Evolutionary conservation across 139 green algal species (phyloP).

Genomic region (Eudorina sp.): DNA sequence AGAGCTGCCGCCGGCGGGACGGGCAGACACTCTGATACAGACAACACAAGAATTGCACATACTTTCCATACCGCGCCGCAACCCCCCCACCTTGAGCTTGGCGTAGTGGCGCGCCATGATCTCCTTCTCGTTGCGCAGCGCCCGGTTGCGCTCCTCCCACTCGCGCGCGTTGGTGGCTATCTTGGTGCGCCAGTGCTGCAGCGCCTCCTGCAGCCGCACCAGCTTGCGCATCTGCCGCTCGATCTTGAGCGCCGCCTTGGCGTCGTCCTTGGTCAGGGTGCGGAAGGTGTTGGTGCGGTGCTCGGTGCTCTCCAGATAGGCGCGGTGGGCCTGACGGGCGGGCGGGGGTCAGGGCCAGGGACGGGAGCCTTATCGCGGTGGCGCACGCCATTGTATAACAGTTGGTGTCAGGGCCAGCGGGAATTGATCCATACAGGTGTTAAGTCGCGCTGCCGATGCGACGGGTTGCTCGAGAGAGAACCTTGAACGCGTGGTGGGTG

Average conservation of each 20-base stretch:
- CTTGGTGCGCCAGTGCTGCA: slow-evolving; percentile 89
- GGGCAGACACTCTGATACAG: too few relatives aligned
- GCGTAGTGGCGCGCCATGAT: slow-evolving; percentile 87
- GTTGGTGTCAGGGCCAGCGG: too few relatives aligned
- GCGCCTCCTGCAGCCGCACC: slow-evolving; percentile 78
- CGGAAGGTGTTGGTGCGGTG: slow-evolving; percentile 82
- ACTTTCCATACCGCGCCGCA: not conserved
- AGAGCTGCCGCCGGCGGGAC: too few relatives aligned
- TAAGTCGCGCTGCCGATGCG: too few relatives aligned
- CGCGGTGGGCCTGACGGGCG: slow-evolving; percentile 68
- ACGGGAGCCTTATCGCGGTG: too few relatives aligned
- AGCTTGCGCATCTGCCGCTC: slow-evolving; percentile 90
- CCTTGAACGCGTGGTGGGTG: too few relatives aligned
- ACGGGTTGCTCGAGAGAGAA: too few relatives aligned
- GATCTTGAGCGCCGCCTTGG: slow-evolving; percentile 79
- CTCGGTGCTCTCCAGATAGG: slow-evolving; percentile 84
- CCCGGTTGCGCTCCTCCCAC: slow-evolving; percentile 82
- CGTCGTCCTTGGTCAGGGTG: slow-evolving; percentile 82
- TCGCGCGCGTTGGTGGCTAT: slow-evolving; percentile 81
- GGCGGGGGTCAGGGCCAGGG: too few relatives aligned
- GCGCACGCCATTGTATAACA: too few relatives aligned
- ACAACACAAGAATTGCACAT: not conserved
- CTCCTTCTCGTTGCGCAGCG: slow-evolving; percentile 88
- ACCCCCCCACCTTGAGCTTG: slow-evolving; percentile 71
- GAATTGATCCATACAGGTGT: too few relatives aligned